Percentiles rank a stretch among this genome's conserved stretches.
Evolutionary conservation across 75 land plant species (phyloP).

Genomic region (Picea glauca): DNA sequence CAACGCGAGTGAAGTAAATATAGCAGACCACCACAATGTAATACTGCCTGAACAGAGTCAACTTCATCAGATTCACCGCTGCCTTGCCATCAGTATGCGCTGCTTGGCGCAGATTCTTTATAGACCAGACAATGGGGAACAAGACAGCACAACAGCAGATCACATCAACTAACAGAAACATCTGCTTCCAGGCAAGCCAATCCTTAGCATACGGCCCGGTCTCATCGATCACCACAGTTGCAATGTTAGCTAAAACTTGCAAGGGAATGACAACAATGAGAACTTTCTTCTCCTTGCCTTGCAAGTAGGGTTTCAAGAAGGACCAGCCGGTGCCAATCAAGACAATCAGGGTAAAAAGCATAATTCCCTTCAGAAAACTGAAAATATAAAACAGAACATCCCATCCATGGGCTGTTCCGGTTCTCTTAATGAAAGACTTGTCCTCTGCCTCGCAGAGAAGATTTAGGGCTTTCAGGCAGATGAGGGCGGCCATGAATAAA

Average conservation of each 20-base stretch:
- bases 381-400: conserved; percentile 78
- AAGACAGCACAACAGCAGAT: conserved; percentile 79
- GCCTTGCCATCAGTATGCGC: conserved; percentile 79
- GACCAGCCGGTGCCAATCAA: conserved; percentile 85
- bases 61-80: conserved; percentile 67
- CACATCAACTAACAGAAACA: conserved; percentile 73
- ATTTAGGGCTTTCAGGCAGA: conserved; percentile 61
- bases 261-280: conserved; percentile 82
- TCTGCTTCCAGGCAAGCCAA: conserved; percentile 78
- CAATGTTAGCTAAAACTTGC: conserved; percentile 76
- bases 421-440: conserved; percentile 59
- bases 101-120: conserved; percentile 61
- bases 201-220: conserved; percentile 62
- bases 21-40: conserved; percentile 75
- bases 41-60: conserved; percentile 75
- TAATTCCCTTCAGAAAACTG: conserved; percentile 61
- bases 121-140: conserved; percentile 90
- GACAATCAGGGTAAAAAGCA: conserved; percentile 74
- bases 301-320: conserved; percentile 72
- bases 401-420: conserved; percentile 79
- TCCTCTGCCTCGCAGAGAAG: conserved; percentile 72
- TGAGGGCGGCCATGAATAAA: conserved; percentile 63
- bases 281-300: conserved; percentile 82
- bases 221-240: conserved; percentile 67
- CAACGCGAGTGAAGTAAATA: conserved; percentile 75